Conservation (phyloP, 495 filamentous ascomycete genomes). For the Daldinia bambusicola region DNA sequence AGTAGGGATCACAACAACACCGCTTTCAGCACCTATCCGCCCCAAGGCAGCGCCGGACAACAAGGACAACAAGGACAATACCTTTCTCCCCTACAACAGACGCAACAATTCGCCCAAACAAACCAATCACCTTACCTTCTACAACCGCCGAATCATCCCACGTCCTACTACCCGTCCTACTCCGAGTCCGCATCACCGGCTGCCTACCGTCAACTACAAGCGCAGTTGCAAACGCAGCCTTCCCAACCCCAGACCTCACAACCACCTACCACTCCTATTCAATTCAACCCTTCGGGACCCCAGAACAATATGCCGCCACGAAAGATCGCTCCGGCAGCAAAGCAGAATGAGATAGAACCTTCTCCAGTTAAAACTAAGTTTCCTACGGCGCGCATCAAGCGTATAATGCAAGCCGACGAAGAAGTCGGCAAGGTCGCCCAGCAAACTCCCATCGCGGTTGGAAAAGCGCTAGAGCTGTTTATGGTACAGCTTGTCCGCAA, state of each 20-base stretch:
- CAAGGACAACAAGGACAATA: constrained; percentile 34
- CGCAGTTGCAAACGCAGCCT: constrained; percentile 38
- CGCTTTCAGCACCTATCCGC: constrained; percentile 37
- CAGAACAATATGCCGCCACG: constrained; percentile 57
- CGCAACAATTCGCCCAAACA: constrained; percentile 32
- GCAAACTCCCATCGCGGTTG: constrained; percentile 92
- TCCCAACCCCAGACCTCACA: constrained; percentile 21
- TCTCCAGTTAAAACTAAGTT: constrained; percentile 94
- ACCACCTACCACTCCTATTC: constrained; percentile 54
- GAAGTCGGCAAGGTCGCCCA: constrained; percentile 99
- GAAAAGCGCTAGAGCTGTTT: constrained; percentile 95
- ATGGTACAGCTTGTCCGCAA: constrained; percentile 94
- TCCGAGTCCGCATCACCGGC: constrained; percentile 31
- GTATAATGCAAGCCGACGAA: constrained; percentile 99
- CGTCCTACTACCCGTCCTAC: constrained; percentile 39
- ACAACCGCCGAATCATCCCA: constrained; percentile 24
- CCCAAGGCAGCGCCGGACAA: constrained; percentile 23
- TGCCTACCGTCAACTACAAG: constrained; percentile 32
- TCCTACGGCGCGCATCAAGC: constrained; percentile 96
- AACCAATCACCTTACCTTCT: constrained; percentile 26
- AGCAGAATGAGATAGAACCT: constrained; percentile 55
- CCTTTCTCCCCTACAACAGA: constrained; percentile 32
- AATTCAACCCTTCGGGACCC: constrained; percentile 12
- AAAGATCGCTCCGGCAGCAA: constrained; percentile 49
- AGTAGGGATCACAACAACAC: constrained; percentile 29